Evolutionary conservation across 2,329 filamentous ascomycete genomes (phyloP), one percentile per base, ranked within the genome.

Genomic region (Podosphaera fusca): DNA sequence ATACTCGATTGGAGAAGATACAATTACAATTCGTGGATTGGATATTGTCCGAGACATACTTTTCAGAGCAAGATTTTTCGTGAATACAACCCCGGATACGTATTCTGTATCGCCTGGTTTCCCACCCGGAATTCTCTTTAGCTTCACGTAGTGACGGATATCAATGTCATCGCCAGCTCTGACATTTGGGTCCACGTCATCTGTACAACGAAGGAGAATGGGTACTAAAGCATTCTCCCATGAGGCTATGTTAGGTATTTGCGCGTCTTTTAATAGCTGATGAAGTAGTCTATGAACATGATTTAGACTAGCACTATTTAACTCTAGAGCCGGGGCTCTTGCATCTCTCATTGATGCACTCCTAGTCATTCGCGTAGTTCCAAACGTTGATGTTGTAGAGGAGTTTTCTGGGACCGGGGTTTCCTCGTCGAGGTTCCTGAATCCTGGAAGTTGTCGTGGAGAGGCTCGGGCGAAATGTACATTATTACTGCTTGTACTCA

Each of bases 1-100:
- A 68, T 98, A 98, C 67, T 98, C 92, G 58, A 98, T 87, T 0
- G 92, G 82, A 66, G 98, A 98, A 0, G 88, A 90, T 58, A 98
- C 83, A 61, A 98, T 87, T 54, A 95, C 77, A 60, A 98, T 92
- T 36, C 87, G 82, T 2, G 92, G 92, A 57, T 86, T 83, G 10
- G 76, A 70, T 60, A 96, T 92, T 60, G 81, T 86, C 58, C 92
- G 80, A 21, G 86, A 83, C 92, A 98, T 98, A 69, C 85, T 94
- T 68, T 98, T 98, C 56, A 96, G 72, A 0, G 94, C 92, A 55
- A 98, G 73, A 61, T 98, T 98, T 68, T 98, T 98, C 10, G 88
- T 92, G 68, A 98, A 98, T 1, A 98, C 89, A 7, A 98, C 83
- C 0, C 92, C 94, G 8, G 92, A 95, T 14, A 96, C 84, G 68